These are phyloP conservation scores for Blastobotrys arbuscula DNA, from an alignment of 1,139 yeast genomes.

Conservation along the genomic window DNA sequence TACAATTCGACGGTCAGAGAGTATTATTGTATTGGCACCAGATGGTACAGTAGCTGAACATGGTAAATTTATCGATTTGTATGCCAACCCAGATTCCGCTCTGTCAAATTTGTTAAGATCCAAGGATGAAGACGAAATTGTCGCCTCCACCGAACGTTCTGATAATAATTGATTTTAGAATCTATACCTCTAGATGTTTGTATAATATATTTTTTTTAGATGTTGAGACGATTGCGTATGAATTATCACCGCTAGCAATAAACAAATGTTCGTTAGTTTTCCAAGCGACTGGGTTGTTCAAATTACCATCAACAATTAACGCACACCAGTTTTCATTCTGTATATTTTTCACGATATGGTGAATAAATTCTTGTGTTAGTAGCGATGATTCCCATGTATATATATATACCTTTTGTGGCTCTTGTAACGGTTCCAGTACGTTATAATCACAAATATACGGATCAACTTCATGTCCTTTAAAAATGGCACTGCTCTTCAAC, in stretches of 20 bases:
- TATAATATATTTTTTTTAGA: not conserved
- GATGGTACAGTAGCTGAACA: constrained; percentile 81
- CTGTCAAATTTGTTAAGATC: constrained; percentile 55
- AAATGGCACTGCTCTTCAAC: constrained; percentile 20
- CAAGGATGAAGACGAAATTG: constrained; percentile 31
- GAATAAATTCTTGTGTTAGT: not conserved
- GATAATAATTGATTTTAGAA: not conserved
- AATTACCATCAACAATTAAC: constrained; percentile 28
- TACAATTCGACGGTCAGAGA: constrained; percentile 79
- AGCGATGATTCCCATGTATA: constrained; percentile 11
- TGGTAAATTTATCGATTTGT: constrained; percentile 64
- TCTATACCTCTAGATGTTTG: not conserved
- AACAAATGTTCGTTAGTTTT: constrained; percentile 23
- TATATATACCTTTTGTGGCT: constrained; percentile 5
- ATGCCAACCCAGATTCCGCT: constrained; percentile 56
- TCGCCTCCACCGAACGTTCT: not conserved
- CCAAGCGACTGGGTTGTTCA: constrained; percentile 31
- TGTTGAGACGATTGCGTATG: constrained; percentile 20
- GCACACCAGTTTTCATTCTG: constrained; percentile 19
- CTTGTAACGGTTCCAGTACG: constrained; percentile 14
- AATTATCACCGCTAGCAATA: constrained; percentile 23
- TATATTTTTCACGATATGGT: not conserved
- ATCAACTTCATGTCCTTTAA: constrained; percentile 21
- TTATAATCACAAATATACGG: constrained; percentile 24
- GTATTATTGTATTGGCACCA: constrained; percentile 70